These are phyloP conservation scores for Globisporangium solare DNA, from an alignment of 352 stramenopile species.

Conservation along the genomic window DNA sequence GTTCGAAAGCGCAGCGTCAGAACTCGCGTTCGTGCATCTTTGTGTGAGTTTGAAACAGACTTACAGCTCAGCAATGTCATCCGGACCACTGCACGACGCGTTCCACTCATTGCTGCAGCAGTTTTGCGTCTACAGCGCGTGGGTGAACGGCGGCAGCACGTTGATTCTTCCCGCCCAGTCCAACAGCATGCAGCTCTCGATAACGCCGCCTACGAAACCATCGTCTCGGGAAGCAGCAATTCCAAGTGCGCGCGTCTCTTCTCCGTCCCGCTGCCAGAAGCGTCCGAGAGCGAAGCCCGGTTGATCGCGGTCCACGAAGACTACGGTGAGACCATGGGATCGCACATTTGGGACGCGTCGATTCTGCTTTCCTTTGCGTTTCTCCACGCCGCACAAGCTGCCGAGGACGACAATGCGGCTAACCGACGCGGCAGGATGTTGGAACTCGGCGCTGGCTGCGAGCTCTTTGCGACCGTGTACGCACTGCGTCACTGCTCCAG, in stretches of 20 bases:
- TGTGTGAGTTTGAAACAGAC: no score
- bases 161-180: constrained; percentile 37
- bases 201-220: not conserved
- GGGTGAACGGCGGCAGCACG: constrained; percentile 10
- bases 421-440: constrained; percentile 13
- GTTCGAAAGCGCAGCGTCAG: no score
- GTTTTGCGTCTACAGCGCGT: constrained; percentile 39
- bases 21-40: no score
- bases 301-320: constrained; percentile 40
- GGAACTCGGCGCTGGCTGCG: constrained; percentile 46
- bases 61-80: not conserved
- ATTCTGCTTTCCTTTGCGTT: constrained; percentile 45
- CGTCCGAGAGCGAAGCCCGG: not conserved
- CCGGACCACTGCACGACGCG: not conserved
- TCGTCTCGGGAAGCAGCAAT: not conserved
- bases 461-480: constrained; percentile 38
- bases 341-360: constrained; percentile 64
- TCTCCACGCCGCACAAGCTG: constrained; percentile 6
- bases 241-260: constrained; percentile 4
- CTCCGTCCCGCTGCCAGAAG: not conserved
- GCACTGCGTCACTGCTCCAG: not conserved
- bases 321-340: constrained; percentile 62
- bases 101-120: constrained; percentile 19
- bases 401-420: not conserved
- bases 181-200: constrained; percentile 11